phyloP scores from a whole-genome alignment of 805 yeast species.

The Candida michaelii region DNA sequence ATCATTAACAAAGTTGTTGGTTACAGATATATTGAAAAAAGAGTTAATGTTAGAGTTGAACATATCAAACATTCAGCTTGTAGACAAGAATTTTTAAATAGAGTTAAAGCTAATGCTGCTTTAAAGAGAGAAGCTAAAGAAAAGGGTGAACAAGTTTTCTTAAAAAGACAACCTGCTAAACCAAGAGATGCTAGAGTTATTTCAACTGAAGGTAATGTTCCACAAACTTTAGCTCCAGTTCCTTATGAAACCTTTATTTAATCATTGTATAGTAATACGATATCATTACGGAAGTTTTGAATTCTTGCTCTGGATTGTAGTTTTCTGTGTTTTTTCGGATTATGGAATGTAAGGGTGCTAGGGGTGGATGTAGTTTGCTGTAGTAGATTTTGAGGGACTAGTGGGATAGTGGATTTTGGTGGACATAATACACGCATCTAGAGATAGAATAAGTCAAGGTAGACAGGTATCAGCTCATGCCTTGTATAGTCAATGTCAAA shows the following conservation, averaged over 20 bases:
- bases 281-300: neutral
- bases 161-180: slow-evolving; percentile 97
- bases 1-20: slow-evolving; percentile 98
- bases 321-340: too few relatives aligned
- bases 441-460: too few relatives aligned
- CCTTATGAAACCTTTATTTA: slow-evolving; percentile 99
- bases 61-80: slow-evolving; percentile 99
- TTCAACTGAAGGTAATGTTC: slow-evolving; percentile 77
- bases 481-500: too few relatives aligned
- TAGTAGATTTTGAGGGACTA: too few relatives aligned
- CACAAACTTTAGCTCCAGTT: slow-evolving; percentile 98
- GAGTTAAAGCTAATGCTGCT: slow-evolving; percentile 97
- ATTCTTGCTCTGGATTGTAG: neutral
- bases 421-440: too few relatives aligned
- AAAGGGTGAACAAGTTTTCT: slow-evolving; percentile 83
- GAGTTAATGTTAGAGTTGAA: slow-evolving; percentile 97
- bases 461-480: too few relatives aligned
- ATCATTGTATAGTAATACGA: slow-evolving; percentile 21
- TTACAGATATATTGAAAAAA: slow-evolving; percentile 98
- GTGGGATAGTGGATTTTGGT: too few relatives aligned
- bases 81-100: slow-evolving; percentile 98
- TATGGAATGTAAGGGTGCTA: too few relatives aligned
- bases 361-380: too few relatives aligned
- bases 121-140: slow-evolving; percentile 92
- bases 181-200: slow-evolving; percentile 94